Evolutionary conservation across 1,284 basidiomycete species (phyloP).

Genomic region (Meripilus lineatus): DNA sequence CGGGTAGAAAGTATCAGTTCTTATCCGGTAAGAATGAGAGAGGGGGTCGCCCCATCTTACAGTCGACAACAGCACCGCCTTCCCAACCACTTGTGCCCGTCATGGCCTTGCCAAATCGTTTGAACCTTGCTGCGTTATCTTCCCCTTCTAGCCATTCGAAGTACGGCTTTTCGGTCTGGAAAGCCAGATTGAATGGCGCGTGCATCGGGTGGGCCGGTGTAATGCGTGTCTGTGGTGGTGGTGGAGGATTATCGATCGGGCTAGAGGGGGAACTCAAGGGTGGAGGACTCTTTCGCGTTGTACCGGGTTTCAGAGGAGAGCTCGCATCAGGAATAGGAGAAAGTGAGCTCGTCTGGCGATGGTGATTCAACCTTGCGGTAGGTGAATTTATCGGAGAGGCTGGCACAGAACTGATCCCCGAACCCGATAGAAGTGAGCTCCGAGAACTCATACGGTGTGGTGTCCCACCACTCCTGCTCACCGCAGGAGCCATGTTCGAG

Average conservation of each 20-base stretch:
- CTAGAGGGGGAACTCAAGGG: background rate
- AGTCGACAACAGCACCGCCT: constrained; percentile 28
- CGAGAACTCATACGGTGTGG: background rate
- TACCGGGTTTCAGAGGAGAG: background rate
- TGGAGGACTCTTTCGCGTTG: no score
- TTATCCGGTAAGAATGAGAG: no score
- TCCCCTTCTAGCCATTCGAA: constrained; percentile 34
- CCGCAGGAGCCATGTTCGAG: no score
- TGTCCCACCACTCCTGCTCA: no score
- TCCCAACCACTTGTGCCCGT: constrained; percentile 63
- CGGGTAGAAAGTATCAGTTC: no score
- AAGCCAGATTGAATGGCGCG: constrained; percentile 32
- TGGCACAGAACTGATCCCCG: no score
- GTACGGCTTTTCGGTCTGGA: constrained; percentile 28
- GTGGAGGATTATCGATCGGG: background rate
- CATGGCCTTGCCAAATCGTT: constrained; percentile 70
- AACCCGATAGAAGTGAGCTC: no score
- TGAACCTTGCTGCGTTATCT: constrained; percentile 37
- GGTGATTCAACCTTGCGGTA: no score
- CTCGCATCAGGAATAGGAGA: background rate
- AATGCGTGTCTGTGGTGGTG: constrained; percentile 1
- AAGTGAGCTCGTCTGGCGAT: background rate
- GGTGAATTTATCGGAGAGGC: no score
- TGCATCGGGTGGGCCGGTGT: constrained; percentile 20
- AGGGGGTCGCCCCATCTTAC: constrained; percentile 28